A percentile compares a stretch with the other conserved stretches of the same genome.
These are phyloP conservation scores for Fusarium sp. DNA, from an alignment of 2,329 filamentous ascomycete genomes.

Conservation along the genomic window DNA sequence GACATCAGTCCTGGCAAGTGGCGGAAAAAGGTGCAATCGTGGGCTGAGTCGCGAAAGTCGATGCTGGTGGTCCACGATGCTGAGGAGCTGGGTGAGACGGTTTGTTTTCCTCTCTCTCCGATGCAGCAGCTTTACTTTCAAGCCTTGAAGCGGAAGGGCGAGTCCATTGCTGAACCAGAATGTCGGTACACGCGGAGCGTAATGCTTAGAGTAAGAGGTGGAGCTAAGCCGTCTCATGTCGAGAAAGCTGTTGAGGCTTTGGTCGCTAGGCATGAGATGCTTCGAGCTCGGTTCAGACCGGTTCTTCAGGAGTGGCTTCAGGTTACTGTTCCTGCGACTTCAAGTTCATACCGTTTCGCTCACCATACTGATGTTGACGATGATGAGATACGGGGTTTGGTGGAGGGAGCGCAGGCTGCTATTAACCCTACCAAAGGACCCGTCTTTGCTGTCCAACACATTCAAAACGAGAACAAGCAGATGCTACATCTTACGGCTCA, in stretches of 20 bases:
- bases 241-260: constrained; percentile 62
- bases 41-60: constrained; percentile 28
- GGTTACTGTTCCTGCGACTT: constrained; percentile 53
- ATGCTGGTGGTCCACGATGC: constrained; percentile 48
- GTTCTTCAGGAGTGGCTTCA: constrained; percentile 60
- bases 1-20: background rate
- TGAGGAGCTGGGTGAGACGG: constrained; percentile 41
- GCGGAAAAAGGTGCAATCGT: constrained; percentile 13
- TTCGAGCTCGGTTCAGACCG: constrained; percentile 59
- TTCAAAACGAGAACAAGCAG: constrained; percentile 60
- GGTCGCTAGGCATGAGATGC: constrained; percentile 64
- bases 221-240: constrained; percentile 56
- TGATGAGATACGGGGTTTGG: constrained; percentile 55
- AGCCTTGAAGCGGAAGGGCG: constrained; percentile 55
- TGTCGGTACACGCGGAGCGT: constrained; percentile 65
- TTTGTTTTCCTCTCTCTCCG: constrained; percentile 60
- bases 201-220: constrained; percentile 58
- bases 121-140: constrained; percentile 68
- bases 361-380: constrained; percentile 56
- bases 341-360: constrained; percentile 58
- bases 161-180: constrained; percentile 48
- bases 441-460: constrained; percentile 62
- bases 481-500: constrained; percentile 64
- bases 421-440: constrained; percentile 64
- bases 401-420: constrained; percentile 55